Evolutionary conservation across 148 eudicot genomes (phyloP).

Genomic region (Rhododendron williamsianum): DNA sequence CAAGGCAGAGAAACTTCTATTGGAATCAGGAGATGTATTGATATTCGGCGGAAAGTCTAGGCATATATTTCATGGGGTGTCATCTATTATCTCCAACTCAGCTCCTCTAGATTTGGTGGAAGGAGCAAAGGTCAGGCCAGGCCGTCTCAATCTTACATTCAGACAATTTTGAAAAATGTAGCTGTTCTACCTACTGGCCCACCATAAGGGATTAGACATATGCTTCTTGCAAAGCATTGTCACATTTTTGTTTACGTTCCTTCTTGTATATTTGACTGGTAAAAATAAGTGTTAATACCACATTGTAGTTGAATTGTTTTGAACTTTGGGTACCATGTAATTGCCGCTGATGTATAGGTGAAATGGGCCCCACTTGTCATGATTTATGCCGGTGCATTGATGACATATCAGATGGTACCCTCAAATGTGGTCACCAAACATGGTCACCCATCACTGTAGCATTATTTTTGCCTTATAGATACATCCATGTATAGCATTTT

Average conservation of each 20-base stretch:
- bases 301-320: background rate
- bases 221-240: background rate
- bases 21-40: slow-evolving; percentile 68
- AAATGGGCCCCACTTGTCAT: background rate
- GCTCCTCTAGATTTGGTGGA: slow-evolving; percentile 40
- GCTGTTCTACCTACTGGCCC: background rate
- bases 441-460: background rate
- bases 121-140: slow-evolving; percentile 36
- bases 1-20: slow-evolving; percentile 33
- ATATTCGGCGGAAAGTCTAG: slow-evolving; percentile 62
- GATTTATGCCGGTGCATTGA: background rate
- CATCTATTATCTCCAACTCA: slow-evolving; percentile 34
- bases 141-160: slow-evolving; percentile 69
- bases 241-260: background rate
- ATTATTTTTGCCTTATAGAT: background rate
- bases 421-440: background rate
- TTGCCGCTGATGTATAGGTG: background rate
- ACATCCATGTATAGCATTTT: background rate
- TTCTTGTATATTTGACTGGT: background rate
- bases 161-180: slow-evolving; percentile 33
- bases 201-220: background rate
- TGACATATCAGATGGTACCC: background rate
- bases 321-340: background rate
- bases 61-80: slow-evolving; percentile 62
- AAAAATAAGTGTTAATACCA: background rate